Evolutionary conservation across 2,329 filamentous ascomycete species (phyloP), one percentile per base, ranked within the genome.

Genomic region (Paraphoma sp.): DNA sequence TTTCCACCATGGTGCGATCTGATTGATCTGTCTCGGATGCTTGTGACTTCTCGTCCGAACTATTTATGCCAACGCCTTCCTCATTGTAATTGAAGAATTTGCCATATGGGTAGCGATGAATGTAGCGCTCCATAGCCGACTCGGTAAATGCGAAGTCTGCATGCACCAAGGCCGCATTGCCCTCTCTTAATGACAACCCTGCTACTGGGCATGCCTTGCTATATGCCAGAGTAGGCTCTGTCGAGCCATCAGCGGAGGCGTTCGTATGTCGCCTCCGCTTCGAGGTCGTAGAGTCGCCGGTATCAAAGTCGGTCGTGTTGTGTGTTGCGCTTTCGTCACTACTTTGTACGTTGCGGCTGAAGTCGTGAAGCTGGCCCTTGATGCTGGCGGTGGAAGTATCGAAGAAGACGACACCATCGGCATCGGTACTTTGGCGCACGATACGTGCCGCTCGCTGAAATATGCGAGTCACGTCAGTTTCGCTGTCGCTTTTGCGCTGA

Each of bases 11-110:
- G 14, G 57, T 69, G 28, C 63, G 67, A 36, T 73, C 68, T 18
- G 68, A 72, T 40, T 70, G 65, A 23, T 70, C 67, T 16, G 69
- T 67, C 50, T 72, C 69, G 6, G 68, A 72, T 28, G 56, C 64
- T 44, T 71, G 68, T 8, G 67, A 71, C 36, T 64, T 68, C 48
- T 74, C 72, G 30, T 74, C 71, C 31, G 69, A 70, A 14, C 68
- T 71, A 43, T 70, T 73, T 51, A 73, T 56, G 11, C 71, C 69
- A 11, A 64, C 51, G 6, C 72, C 72, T 45, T 74, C 65, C 45
- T 72, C 70, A 17, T 68, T 72, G 48, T 73, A 74, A 45, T 69
- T 73, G 63, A 75, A 75, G 53, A 72, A 75, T 48, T 75, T 75
- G 11, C 72, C 72, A 40, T 68, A 64, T 1, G 72, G 72, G 56